Evolutionary conservation across 2,329 filamentous ascomycete genomes (phyloP), one percentile per base, ranked within the genome.

Genomic region (Cladophialophora carrionii): DNA sequence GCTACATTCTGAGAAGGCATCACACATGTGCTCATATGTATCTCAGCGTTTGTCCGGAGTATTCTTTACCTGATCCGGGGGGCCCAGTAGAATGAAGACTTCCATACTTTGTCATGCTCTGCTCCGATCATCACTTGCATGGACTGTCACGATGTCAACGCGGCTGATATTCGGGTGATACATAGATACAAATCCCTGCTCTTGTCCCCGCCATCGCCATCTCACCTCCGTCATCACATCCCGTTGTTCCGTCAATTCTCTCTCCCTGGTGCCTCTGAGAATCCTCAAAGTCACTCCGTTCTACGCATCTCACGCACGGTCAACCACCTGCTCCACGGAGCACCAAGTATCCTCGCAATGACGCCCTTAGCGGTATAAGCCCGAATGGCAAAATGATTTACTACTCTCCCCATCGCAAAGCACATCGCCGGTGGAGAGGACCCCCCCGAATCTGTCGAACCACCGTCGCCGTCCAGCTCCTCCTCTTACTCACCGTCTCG

Each of bases 401-500:
- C 54, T 41, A 61, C 26, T 55, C 61, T 9, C 55, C 52, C 26
- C 61, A 66, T 29, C 64, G 67, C 57, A 65, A 64, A 60, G 59
- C 56, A n/a, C 64, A 68, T 48, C 61, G 61, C 51, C 63, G 67
- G 62, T 64, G 67, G 61, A 64, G 43, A 53, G 59, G 58, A 8
- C 55, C 32, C 24, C 58, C 63, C 20, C 48, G 64, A 57, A 34
- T 65, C 56, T 69, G 64, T 58, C 64, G 64, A 57, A 67, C 62
- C 53, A 67, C 67, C 22, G 37, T 65, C 43, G 59, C 64, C 24
- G 62, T 69, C 61, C 67, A 60, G 8, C 41, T 69, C 48, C 64
- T 69, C 73, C 90, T 86, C 68, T 81, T 81, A 73, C 91, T 85
- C 59, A 96, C 87, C 26, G 87, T 84, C 78, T 92, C 95, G 62